Base-by-base conservation (phyloP, 2,329 filamentous ascomycete genomes). In the Paradendryphiella salina region DNA sequence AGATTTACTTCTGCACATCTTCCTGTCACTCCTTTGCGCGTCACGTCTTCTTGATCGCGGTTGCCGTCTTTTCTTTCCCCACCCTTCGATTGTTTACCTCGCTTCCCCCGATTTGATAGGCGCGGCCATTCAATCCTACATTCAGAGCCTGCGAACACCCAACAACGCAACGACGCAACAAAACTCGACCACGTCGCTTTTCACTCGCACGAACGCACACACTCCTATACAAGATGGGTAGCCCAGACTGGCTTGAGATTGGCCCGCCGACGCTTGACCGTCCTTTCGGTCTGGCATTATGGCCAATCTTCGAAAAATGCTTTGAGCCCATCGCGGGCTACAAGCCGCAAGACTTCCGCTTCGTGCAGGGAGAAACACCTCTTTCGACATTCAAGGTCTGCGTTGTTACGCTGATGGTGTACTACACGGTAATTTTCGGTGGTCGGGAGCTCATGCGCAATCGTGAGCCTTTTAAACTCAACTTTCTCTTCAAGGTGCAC, bases 341-440 rank as follows among this genome's bases (percentile, higher is more conserved):
- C 76, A 86, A 89, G 59, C 86, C 89, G 56, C 85, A 90, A 63
- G 86, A 96, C 57, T 97, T 97, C 79, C 79, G 82, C 60, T 97
- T 97, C 76, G 80, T 85, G 54, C 82, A 86, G 35, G 90, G 90
- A 68, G 79, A 85, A 74, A 96, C 92, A 23, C 89, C 90, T 56
- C 87, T 97, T 83, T 96, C 92, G 47, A 96, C 92, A 3, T 79
- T 96, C 67, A 88, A 87, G 75, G 85, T 89, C 76, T 93, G 90
- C 41, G 83, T 85, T 52, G 83, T 88, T 64, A 87, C 91, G 73
- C 86, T 96, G 65, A 78, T 90, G 70, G 78, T 89, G 73, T 99
- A 97, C 86, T 97, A 97, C 76, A 78, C 88, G 63, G 80, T 96
- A 77, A 94, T 97, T 69, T 95, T 97, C 63, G 92, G 92, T 59